Percentiles rank a stretch among this genome's conserved stretches.
Conservation (phyloP, 192 early-diverging fungal species). For the Coemansia sp. region DNA sequence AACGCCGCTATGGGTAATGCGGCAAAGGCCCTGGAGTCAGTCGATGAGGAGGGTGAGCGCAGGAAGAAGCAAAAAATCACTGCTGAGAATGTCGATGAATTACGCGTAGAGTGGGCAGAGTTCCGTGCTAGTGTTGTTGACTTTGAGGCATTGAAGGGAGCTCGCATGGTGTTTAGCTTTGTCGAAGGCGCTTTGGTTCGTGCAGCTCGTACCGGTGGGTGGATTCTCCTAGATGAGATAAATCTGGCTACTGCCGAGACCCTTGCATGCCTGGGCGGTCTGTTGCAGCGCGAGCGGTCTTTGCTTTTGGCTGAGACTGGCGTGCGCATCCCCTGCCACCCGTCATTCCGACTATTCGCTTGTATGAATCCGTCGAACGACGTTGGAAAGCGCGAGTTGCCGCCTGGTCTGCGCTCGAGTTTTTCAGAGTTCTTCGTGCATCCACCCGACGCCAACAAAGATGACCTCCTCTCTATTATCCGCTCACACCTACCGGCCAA, state of each 20-base stretch:
- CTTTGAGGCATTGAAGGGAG: constrained; percentile 61
- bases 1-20: constrained; percentile 57
- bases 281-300: constrained; percentile 83
- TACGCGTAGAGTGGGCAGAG: constrained; percentile 70
- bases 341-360: constrained; percentile 91
- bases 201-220: constrained; percentile 87
- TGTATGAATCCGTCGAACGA: constrained; percentile 99
- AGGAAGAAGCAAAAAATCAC: constrained; percentile 34
- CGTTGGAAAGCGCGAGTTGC: constrained; percentile 94
- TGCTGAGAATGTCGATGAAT: constrained; percentile 17
- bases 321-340: constrained; percentile 84
- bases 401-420: constrained; percentile 83
- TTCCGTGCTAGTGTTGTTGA: constrained; percentile 64
- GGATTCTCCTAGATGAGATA: constrained; percentile 97
- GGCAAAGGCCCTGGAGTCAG: constrained; percentile 23
- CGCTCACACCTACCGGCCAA: constrained; percentile 66
- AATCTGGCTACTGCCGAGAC: constrained; percentile 97
- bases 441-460: constrained; percentile 75
- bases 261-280: constrained; percentile 83
- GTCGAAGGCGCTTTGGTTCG: constrained; percentile 90
- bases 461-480: constrained; percentile 84
- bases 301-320: constrained; percentile 90
- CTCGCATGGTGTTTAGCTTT: constrained; percentile 87
- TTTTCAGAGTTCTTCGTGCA: constrained; percentile 97
- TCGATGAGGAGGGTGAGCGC: constrained; percentile 15